These are phyloP conservation scores for Moesziomyces globuligerus DNA, from an alignment of 1,284 basidiomycete species.

Conservation along the genomic window DNA sequence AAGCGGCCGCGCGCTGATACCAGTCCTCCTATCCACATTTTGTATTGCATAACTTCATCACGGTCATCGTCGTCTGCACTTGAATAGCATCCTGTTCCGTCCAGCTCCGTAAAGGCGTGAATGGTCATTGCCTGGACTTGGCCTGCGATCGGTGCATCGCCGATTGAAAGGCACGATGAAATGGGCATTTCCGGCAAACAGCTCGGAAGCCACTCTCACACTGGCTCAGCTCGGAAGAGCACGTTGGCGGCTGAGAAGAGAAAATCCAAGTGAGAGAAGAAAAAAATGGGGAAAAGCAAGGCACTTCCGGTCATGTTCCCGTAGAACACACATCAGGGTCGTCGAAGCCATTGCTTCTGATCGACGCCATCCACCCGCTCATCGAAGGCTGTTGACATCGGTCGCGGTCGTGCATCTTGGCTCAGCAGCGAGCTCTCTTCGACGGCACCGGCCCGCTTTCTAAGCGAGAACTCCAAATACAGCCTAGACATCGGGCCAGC, in stretches of 20 bases:
- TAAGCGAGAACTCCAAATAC: neutral
- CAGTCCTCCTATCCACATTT: neutral
- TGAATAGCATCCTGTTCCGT: too few species aligned
- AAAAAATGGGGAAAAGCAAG: conserved; percentile 5
- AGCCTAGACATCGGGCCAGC: neutral
- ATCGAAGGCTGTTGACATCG: neutral
- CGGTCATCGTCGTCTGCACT: conserved; percentile 1
- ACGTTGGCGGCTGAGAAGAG: neutral
- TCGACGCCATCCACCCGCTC: neutral
- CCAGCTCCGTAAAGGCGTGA: too few species aligned
- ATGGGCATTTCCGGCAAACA: conserved; percentile 5
- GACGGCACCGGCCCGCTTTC: neutral
- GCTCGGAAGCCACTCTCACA: conserved; percentile 29
- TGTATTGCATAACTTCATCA: neutral
- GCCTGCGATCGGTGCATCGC: too few species aligned
- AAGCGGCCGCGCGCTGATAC: neutral
- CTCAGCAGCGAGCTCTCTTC: neutral
- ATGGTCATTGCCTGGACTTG: too few species aligned
- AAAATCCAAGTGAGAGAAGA: conserved; percentile 3
- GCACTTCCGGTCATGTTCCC: conserved; percentile 40
- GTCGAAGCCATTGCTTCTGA: conserved; percentile 7
- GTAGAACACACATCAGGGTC: conserved; percentile 6
- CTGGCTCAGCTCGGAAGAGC: neutral
- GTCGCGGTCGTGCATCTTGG: neutral
- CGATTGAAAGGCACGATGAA: neutral